phyloP scores from a whole-genome alignment of 1,284 basidiomycete species.

The Rhizoctonia solani region DNA sequence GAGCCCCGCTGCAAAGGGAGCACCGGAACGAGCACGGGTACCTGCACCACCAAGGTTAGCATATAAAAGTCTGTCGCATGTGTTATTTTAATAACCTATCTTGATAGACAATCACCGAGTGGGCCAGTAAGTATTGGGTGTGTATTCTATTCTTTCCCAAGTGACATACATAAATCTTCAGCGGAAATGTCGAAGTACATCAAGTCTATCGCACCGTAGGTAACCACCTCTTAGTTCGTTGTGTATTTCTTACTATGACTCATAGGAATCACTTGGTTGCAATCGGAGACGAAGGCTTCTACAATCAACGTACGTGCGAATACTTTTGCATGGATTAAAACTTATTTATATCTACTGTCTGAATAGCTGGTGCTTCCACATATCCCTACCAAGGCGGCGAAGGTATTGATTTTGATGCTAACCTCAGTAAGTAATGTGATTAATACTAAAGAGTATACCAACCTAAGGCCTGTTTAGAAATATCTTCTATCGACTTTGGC shows the following conservation, averaged over 20 bases:
- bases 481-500: conserved; percentile 63
- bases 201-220: conserved; percentile 41
- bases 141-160: background rate
- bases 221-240: background rate
- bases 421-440: conserved; percentile 43
- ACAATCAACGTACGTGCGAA: conserved; percentile 2
- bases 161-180: background rate
- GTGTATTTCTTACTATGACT: background rate
- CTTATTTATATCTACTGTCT: background rate
- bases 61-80: background rate
- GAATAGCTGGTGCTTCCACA: background rate
- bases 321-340: background rate
- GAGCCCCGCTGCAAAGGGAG: conserved; percentile 40
- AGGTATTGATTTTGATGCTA: conserved; percentile 61
- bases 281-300: conserved; percentile 43
- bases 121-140: background rate
- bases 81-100: background rate
- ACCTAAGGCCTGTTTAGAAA: conserved; percentile 41
- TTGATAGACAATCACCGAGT: conserved; percentile 1
- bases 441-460: background rate
- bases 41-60: conserved; percentile 26
- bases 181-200: conserved; percentile 39
- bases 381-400: conserved; percentile 9
- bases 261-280: conserved; percentile 26
- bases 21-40: conserved; percentile 17